phyloP scores from a whole-genome alignment of 2,329 filamentous ascomycete species.

The Parastagonospora avenae region DNA sequence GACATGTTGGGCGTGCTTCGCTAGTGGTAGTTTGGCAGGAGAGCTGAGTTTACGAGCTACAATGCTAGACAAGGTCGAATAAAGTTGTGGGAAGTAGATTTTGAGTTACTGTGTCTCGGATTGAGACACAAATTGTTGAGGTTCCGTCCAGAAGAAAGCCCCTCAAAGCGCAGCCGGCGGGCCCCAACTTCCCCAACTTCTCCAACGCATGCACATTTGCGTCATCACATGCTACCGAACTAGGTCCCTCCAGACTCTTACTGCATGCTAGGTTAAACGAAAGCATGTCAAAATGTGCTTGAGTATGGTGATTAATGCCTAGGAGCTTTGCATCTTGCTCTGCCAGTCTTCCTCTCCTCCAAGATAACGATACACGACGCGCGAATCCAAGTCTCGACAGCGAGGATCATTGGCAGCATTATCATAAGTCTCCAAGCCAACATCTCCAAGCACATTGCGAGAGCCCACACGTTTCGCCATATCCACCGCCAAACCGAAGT shows the following conservation, averaged over 20 bases:
- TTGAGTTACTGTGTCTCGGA: not conserved
- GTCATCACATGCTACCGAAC: not conserved
- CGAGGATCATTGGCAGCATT: conserved; percentile 57
- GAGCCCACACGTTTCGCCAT: conserved; percentile 60
- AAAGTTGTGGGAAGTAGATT: conserved; percentile 2
- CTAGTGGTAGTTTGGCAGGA: not conserved
- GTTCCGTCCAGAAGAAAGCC: conserved; percentile 2
- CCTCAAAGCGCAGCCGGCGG: conserved; percentile 19
- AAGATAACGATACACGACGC: conserved; percentile 63
- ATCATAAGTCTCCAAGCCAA: conserved; percentile 58
- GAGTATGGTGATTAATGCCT: not conserved
- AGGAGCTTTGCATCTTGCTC: conserved; percentile 17
- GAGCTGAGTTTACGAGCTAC: no score
- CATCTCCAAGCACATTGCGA: conserved; percentile 56
- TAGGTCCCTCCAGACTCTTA: no score
- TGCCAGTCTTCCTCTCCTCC: conserved; percentile 60
- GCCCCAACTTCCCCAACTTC: conserved; percentile 27
- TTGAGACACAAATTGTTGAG: not conserved
- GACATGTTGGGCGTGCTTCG: conserved; percentile 40
- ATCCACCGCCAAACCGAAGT: conserved; percentile 61
- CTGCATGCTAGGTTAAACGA: not conserved
- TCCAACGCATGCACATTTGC: not conserved
- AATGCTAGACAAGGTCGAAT: not conserved
- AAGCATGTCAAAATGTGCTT: not conserved
- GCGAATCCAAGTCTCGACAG: conserved; percentile 61